Percentiles rank a stretch among this genome's conserved stretches.
Conservation (phyloP, 2,329 filamentous ascomycete species). For the Verticillium nubilum region DNA sequence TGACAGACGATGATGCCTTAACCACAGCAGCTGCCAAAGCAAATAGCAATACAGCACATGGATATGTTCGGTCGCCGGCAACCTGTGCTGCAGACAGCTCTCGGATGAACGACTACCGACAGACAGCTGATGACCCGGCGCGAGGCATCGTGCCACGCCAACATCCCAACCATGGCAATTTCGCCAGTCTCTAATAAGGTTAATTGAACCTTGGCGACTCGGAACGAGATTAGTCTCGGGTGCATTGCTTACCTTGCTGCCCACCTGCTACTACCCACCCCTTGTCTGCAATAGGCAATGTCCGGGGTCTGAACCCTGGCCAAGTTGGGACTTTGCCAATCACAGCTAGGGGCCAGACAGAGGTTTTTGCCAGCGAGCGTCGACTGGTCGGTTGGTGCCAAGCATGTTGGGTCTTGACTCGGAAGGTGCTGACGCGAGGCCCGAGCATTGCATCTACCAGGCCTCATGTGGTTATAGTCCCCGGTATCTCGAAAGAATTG, state of each 20-base stretch:
- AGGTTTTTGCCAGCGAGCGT: background rate
- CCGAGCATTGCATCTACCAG: background rate
- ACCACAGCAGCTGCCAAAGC: too few species aligned
- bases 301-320: background rate
- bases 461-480: background rate
- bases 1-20: too few species aligned
- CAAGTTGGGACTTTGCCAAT: background rate
- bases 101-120: background rate
- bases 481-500: background rate
- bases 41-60: too few species aligned
- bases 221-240: background rate
- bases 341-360: background rate
- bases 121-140: background rate
- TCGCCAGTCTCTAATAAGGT: background rate
- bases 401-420: background rate
- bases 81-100: background rate
- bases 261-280: background rate
- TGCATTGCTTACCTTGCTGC: background rate
- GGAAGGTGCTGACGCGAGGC: background rate
- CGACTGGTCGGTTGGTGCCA: background rate
- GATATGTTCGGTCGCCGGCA: too few species aligned
- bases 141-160: background rate
- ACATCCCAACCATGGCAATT: background rate
- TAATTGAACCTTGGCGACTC: background rate
- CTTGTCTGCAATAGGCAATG: background rate